A percentile compares a stretch with the other conserved stretches of the same genome.
These are phyloP conservation scores for Balamuthia mandrillaris DNA, from an alignment of 208 protist species.

Conservation along the genomic window DNA sequence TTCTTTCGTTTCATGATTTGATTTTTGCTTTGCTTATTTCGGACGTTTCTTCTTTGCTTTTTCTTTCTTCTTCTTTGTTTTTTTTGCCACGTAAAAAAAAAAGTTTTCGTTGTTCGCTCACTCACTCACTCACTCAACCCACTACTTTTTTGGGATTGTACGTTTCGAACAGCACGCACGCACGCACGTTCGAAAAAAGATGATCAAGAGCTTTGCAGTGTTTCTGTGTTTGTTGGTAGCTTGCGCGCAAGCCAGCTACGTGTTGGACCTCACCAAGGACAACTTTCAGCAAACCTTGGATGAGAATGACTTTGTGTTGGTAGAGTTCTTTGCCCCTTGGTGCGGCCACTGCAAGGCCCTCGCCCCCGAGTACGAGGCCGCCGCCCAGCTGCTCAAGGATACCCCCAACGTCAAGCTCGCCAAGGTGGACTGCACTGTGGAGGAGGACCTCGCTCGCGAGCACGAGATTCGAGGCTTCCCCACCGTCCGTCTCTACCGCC, in stretches of 20 bases:
- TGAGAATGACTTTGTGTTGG: conserved; percentile 83
- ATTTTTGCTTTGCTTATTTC: no score
- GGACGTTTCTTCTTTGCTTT: no score
- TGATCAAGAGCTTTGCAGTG: no score
- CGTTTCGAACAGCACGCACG: no score
- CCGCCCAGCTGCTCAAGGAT: neutral
- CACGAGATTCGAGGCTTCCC: conserved; percentile 10
- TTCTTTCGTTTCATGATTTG: no score
- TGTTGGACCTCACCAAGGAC: neutral
- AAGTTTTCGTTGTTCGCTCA: no score
- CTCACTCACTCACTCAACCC: no score
- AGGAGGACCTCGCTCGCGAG: neutral
- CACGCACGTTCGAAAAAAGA: no score
- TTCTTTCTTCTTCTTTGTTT: no score
- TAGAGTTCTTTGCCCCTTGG: conserved; percentile 95
- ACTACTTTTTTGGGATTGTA: no score
- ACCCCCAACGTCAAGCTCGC: neutral
- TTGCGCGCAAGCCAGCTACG: neutral
- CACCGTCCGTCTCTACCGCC: neutral
- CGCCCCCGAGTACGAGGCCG: conserved; percentile 66
- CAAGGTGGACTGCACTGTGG: conserved; percentile 3
- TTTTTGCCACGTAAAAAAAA: no score
- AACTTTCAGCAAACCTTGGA: neutral
- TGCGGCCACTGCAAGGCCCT: conserved; percentile 92
- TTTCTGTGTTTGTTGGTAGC: no score